Evolutionary conservation across 805 yeast species (phyloP).

Genomic region (Huiozyma naganishii): DNA sequence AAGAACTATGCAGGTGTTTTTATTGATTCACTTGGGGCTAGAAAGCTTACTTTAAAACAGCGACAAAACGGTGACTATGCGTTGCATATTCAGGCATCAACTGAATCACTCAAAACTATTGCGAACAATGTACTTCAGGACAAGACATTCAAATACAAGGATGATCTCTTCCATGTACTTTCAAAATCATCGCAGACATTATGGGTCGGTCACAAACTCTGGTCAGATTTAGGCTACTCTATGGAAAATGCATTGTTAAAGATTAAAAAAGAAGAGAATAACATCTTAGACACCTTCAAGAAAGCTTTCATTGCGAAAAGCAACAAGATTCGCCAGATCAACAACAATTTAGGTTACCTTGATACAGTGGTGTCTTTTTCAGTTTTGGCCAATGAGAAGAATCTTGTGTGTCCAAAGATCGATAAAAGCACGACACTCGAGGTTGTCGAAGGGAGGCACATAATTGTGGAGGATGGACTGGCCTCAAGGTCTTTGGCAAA

Average conservation of each 20-base stretch:
- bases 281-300: conserved; percentile 41
- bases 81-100: conserved; percentile 36
- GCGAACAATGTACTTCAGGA: conserved; percentile 10
- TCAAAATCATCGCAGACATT: conserved; percentile 34
- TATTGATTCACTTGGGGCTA: conserved; percentile 16
- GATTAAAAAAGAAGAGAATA: conserved; percentile 46
- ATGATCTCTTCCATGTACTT: conserved; percentile 21
- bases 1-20: conserved; percentile 26
- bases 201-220: conserved; percentile 37
- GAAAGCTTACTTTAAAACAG: conserved; percentile 29
- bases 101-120: conserved; percentile 18
- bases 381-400: conserved; percentile 52
- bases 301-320: conserved; percentile 35
- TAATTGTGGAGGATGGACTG: conserved; percentile 75
- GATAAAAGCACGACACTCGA: conserved; percentile 37
- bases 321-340: conserved; percentile 37
- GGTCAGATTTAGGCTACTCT: conserved; percentile 42
- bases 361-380: conserved; percentile 74
- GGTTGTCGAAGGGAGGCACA: conserved; percentile 63
- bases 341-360: conserved; percentile 47
- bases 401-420: conserved; percentile 56
- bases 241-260: conserved; percentile 35
- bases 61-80: conserved; percentile 37
- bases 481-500: conserved; percentile 31
- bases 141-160: conserved; percentile 1